phyloP scores from a whole-genome alignment of 441 rosid species.

The Gossypium davidsonii region DNA sequence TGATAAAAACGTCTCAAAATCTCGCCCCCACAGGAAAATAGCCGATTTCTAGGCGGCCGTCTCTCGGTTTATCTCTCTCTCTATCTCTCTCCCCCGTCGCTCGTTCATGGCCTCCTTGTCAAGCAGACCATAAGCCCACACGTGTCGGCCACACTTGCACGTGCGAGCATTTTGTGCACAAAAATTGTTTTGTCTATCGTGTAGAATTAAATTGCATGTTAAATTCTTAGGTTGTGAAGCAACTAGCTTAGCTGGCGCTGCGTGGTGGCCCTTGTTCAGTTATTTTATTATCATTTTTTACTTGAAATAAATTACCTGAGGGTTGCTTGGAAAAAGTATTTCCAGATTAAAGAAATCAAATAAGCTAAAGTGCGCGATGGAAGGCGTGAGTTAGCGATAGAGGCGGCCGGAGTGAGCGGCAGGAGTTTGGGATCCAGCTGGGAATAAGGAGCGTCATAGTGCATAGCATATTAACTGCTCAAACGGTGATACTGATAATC shows the following conservation, averaged over 20 bases:
- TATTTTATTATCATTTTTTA: background rate
- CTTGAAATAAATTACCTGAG: background rate
- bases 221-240: constrained; percentile 8
- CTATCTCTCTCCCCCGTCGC: background rate
- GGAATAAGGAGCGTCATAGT: constrained; percentile 21
- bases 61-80: background rate
- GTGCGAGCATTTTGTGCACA: background rate
- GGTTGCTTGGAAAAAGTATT: background rate
- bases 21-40: constrained; percentile 55
- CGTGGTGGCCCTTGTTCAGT: background rate
- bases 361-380: constrained; percentile 9
- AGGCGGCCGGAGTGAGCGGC: background rate
- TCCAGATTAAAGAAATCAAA: background rate
- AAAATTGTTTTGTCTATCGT: constrained; percentile 1
- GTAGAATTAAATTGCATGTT: constrained; percentile 19
- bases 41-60: constrained; percentile 38
- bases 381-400: constrained; percentile 14
- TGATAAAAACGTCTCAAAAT: constrained; percentile 25
- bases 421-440: constrained; percentile 37
- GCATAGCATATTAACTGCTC: constrained; percentile 4
- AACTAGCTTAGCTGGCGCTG: background rate
- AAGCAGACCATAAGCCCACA: background rate
- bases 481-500: background rate
- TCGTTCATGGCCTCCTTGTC: background rate
- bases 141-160: constrained; percentile 10